Conservation (phyloP, 2,329 filamentous ascomycete species). For the Penicillium sp. region DNA sequence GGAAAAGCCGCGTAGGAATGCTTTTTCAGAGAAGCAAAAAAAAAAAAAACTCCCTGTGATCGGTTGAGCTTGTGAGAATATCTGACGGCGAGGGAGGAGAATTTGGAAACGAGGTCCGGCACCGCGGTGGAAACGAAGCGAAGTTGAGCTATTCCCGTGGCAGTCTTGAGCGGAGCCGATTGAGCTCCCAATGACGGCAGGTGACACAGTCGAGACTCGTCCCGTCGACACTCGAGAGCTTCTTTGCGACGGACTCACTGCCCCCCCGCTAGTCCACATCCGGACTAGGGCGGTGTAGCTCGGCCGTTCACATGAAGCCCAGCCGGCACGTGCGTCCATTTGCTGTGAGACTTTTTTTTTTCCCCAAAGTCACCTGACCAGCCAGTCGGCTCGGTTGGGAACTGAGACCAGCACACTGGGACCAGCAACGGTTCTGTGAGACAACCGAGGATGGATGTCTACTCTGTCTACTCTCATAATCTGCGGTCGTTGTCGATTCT, state of each 20-base stretch:
- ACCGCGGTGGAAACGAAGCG: neutral
- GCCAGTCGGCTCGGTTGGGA: neutral
- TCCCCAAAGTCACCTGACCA: conserved; percentile 7
- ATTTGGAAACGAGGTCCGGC: neutral
- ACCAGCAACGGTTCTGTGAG: too few relatives aligned
- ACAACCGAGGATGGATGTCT: too few relatives aligned
- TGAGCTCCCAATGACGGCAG: conserved; percentile 12
- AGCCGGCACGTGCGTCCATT: conserved; percentile 16
- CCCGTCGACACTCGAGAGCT: neutral
- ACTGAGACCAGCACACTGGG: too few relatives aligned
- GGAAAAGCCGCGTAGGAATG: too few relatives aligned
- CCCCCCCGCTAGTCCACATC: conserved; percentile 1
- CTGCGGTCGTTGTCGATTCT: too few relatives aligned
- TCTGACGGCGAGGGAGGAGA: too few relatives aligned
- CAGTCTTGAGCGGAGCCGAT: conserved; percentile 5
- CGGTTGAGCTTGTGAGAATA: too few relatives aligned
- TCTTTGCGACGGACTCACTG: neutral
- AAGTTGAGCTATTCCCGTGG: neutral
- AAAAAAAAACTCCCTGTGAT: too few relatives aligned
- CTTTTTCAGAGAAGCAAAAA: too few relatives aligned
- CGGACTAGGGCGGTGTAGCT: conserved; percentile 16
- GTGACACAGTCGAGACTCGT: conserved; percentile 1
- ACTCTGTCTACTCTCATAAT: too few relatives aligned
- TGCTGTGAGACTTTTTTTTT: conserved; percentile 4
- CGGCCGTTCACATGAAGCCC: neutral